Percentiles rank a stretch among this genome's conserved stretches.
phyloP scores from a whole-genome alignment of 1,284 basidiomycete genomes.

The Ustilago xerochloae region DNA sequence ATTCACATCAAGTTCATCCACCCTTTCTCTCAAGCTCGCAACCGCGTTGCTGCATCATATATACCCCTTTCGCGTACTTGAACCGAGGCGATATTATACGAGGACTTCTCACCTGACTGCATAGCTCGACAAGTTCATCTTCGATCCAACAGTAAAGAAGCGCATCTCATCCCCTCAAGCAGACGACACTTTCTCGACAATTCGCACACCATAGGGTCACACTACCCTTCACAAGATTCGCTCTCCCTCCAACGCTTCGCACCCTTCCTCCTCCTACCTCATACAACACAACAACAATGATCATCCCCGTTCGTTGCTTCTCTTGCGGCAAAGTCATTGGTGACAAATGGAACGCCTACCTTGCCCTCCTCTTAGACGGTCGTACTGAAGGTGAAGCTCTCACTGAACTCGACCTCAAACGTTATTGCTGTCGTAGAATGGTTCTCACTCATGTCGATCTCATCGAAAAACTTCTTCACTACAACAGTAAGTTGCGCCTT shows the following conservation, averaged over 20 bases:
- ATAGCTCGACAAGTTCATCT: too few relatives aligned
- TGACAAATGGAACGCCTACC: conserved; percentile 68
- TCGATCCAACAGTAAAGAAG: too few relatives aligned
- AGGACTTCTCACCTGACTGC: too few relatives aligned
- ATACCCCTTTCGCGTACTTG: conserved; percentile 2
- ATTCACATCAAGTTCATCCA: neutral
- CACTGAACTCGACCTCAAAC: conserved; percentile 87
- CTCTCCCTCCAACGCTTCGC: neutral
- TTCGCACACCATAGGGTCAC: too few relatives aligned
- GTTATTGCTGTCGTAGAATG: conserved; percentile 98
- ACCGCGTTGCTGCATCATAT: neutral
- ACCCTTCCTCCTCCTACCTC: neutral
- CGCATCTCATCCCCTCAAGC: too few relatives aligned
- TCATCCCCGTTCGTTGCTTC: conserved; percentile 67
- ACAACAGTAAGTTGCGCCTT: conserved; percentile 83
- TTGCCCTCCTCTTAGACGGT: conserved; percentile 63
- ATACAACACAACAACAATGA: conserved; percentile 34
- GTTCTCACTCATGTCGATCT: conserved; percentile 96
- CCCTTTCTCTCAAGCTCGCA: neutral
- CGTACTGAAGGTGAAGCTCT: conserved; percentile 81
- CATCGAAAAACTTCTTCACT: conserved; percentile 93
- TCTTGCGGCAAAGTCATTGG: conserved; percentile 68
- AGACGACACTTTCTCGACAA: too few relatives aligned
- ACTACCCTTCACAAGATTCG: neutral
- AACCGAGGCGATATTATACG: too few relatives aligned